Base-by-base conservation (phyloP, 352 stramenopile species). In the Thalassiosira allenii region DNA sequence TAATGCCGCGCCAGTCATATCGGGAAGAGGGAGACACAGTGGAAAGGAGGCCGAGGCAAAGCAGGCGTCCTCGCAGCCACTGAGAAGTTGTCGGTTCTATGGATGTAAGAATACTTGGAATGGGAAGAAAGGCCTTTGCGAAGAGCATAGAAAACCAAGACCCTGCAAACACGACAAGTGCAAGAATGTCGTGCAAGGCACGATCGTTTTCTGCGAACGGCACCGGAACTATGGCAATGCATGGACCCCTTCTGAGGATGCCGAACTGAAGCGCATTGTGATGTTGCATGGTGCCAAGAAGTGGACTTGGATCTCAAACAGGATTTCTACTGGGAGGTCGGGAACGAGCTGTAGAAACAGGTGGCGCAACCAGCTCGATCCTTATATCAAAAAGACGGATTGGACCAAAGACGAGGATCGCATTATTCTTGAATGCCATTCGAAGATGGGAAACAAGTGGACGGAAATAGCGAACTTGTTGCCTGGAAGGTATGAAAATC, bases 381-480 rank as follows among this genome's bases (percentile, higher is more conserved):
- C 95, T 2, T 90, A 91, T 44, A 97, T 98, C 62, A 97, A 97
- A 77, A 98, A 98, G 68, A 95, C 95, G 30, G 91, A 97, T 75
- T 99, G 97, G 96, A 98, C 95, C 25, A 81, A 91, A 29, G 84
- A 91, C n/a, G 91, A 95, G 73, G 91, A 95, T 61, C 64, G 73
- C 17, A 79, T 84, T 32, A 87, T 95, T 34, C 82, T 92, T 22
- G 59, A 86, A 27, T 79, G 76, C 34, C 89, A 95, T 52, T 25
- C 53, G 22, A 75, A 75, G 57, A 51, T 91, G 11, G 98, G 98
- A 14, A 99, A 99, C 87, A 96, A 98, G 79, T 99, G 98, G 98
- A 97, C 96, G 61, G 96, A 98, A 77, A 99, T 99, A 71, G 96
- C 97, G 22, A 99, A 99, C 79, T 86, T 97, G 25, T 90, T 99